A percentile compares a stretch with the other conserved stretches of the same genome.
Evolutionary conservation across 805 yeast genomes (phyloP).

Genomic region (Wickerhamomyces mucosus): DNA sequence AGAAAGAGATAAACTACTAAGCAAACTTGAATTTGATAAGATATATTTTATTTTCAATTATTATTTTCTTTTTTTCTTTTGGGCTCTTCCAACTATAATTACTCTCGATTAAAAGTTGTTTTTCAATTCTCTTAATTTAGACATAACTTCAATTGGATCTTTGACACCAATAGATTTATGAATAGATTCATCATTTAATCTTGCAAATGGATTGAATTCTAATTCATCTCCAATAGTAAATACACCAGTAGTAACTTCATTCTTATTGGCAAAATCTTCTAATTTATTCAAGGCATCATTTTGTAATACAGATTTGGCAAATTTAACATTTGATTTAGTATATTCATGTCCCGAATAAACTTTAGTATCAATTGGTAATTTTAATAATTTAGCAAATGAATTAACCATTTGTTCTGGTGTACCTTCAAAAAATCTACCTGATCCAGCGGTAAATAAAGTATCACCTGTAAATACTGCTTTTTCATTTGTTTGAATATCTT

Average conservation of each 20-base stretch:
- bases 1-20: too few relatives aligned
- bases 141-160: constrained; percentile 54
- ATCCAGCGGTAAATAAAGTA: constrained; percentile 87
- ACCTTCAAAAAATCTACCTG: constrained; percentile 97
- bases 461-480: constrained; percentile 90
- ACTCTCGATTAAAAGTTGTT: constrained; percentile 29
- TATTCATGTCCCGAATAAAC: constrained; percentile 97
- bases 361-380: constrained; percentile 56
- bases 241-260: constrained; percentile 76
- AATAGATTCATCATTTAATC: constrained; percentile 56
- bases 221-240: constrained; percentile 83
- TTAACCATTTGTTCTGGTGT: constrained; percentile 68
- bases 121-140: constrained; percentile 64
- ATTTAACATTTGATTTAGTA: constrained; percentile 71
- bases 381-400: constrained; percentile 52
- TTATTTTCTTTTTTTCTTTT: too few relatives aligned
- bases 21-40: too few relatives aligned
- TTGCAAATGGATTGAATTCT: constrained; percentile 83
- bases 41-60: too few relatives aligned
- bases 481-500: constrained; percentile 51
- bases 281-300: constrained; percentile 42
- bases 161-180: constrained; percentile 45
- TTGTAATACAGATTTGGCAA: constrained; percentile 50
- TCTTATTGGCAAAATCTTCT: constrained; percentile 35
- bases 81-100: not conserved